Evolutionary conservation across 2,329 filamentous ascomycete genomes (phyloP), one percentile per base, ranked within the genome.

Genomic region (Ophiosphaerella korrae): DNA sequence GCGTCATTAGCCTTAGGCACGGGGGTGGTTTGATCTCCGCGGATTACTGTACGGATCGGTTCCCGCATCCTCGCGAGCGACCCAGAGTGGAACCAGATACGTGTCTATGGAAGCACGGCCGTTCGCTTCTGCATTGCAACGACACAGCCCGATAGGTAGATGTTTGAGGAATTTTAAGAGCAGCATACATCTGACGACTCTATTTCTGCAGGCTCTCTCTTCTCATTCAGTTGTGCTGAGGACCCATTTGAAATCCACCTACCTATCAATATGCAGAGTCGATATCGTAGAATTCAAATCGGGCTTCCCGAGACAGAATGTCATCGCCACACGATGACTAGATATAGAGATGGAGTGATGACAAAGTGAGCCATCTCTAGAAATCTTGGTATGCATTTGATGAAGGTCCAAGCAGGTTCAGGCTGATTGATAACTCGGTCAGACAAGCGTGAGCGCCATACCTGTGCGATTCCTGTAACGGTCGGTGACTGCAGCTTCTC

Each of bases 11-110:
- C 51, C 53, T 38, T 48, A 45, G 53, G 52, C 53, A 57, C 59
- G 52, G 58, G 53, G 43, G 45, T 40, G 24, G 24, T 55, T 57
- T 59, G 63, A 55, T 68, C 60, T 62, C 55, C 62, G 60, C 60
- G 64, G 60, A 54, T 60, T 56, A 53, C 65, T 65, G 64, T 56
- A 53, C 65, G 66, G 65, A 68, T 66, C 61, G 60, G 47, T 56
- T 63, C 54, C 66, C 66, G 66, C 55, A 60, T 67, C 66, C 66
- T 67, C 66, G 66, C 66, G 66, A 68, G 40, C 16, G 55, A 48
- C 48, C 53, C 57, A 46, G 41, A 59, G 50, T 48, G 51, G 48
- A 50, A 50, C 52, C 45, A 54, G 57, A 56, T 51, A 55, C 18
- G 3, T 41, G 46, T 53, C 55, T 59, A 59, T 54, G 52, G 49